Evolutionary conservation across 805 yeast species (phyloP).

Genomic region (Yueomyces sinensis): DNA sequence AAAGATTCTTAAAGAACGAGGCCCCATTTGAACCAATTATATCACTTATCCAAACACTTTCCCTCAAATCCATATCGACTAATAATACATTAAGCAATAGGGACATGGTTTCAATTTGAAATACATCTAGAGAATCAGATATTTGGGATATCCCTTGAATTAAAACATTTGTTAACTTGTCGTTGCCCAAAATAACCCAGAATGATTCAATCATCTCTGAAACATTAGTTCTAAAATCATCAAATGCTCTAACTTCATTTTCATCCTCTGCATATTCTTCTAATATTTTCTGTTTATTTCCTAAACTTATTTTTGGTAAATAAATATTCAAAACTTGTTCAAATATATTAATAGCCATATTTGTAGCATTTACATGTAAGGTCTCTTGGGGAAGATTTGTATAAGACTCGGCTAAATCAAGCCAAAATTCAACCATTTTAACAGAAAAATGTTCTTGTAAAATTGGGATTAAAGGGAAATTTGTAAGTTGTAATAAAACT

Average conservation of each 20-base stretch:
- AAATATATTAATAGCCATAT: conserved; percentile 29
- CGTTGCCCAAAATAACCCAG: conserved; percentile 49
- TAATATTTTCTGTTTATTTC: conserved; percentile 24
- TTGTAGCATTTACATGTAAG: conserved; percentile 15
- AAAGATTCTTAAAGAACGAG: conserved; percentile 12
- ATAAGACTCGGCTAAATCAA: conserved; percentile 45
- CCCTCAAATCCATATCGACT: conserved; percentile 16
- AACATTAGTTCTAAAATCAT: conserved; percentile 56
- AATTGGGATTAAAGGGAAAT: conserved; percentile 43
- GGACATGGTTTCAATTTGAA: conserved; percentile 23
- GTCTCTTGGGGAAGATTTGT: conserved; percentile 25
- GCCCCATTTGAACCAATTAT: conserved; percentile 10
- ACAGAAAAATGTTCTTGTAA: conserved; percentile 44
- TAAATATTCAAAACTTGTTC: conserved; percentile 44
- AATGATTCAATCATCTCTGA: conserved; percentile 64
- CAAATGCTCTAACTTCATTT: conserved; percentile 35
- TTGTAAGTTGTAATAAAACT: conserved; percentile 39
- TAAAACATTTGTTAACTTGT: conserved; percentile 19
- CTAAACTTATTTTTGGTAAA: conserved; percentile 50
- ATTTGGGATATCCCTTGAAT: conserved; percentile 11
- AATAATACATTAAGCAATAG: conserved; percentile 16
- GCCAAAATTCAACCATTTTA: conserved; percentile 56
- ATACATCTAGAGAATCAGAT: conserved; percentile 9
- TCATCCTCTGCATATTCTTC: conserved; percentile 18
- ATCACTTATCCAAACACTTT: conserved; percentile 20